A percentile compares a stretch with the other conserved stretches of the same genome.
These are phyloP conservation scores for Plectosphaerella cucumerina DNA, from an alignment of 2,329 filamentous ascomycete genomes.

Conservation along the genomic window DNA sequence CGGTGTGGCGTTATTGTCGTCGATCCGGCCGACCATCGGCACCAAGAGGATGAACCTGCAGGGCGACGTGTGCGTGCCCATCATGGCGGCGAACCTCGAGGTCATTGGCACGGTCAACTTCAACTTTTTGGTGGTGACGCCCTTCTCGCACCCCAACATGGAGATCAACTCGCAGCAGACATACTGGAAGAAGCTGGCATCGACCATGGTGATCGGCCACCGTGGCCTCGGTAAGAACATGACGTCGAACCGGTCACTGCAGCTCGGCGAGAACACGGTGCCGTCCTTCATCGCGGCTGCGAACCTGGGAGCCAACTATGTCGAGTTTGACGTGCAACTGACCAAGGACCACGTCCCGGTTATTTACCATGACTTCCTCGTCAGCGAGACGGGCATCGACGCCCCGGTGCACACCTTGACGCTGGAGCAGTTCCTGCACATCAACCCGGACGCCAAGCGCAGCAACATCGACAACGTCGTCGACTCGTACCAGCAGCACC, in stretches of 20 bases:
- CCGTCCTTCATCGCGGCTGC: conserved; percentile 95
- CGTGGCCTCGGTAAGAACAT: conserved; percentile 87
- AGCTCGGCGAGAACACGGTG: conserved; percentile 94
- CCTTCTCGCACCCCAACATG: conserved; percentile 92
- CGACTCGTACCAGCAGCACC: conserved; percentile 18
- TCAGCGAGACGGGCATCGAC: conserved; percentile 96
- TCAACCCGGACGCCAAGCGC: conserved; percentile 53
- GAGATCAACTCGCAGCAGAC: conserved; percentile 85
- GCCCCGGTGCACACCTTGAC: conserved; percentile 94
- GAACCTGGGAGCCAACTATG: conserved; percentile 77
- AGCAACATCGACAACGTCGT: conserved; percentile 19
- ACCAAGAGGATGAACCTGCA: conserved; percentile 87
- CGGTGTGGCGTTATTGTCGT: conserved; percentile 82
- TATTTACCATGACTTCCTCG: conserved; percentile 97
- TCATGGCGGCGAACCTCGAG: conserved; percentile 79
- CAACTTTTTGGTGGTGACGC: conserved; percentile 92
- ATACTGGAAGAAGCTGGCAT: conserved; percentile 91
- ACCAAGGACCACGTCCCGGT: conserved; percentile 99
- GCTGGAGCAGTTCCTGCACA: conserved; percentile 89
- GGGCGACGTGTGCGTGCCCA: conserved; percentile 87
- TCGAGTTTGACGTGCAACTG: conserved; percentile 84
- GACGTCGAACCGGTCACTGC: conserved; percentile 76
- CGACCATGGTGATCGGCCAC: conserved; percentile 76
- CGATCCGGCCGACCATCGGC: conserved; percentile 77
- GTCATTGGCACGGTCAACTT: conserved; percentile 95